Evolutionary conservation across 2,329 filamentous ascomycete genomes (phyloP), one percentile per base, ranked within the genome.

Genomic region (Fusarium albosuccineum): DNA sequence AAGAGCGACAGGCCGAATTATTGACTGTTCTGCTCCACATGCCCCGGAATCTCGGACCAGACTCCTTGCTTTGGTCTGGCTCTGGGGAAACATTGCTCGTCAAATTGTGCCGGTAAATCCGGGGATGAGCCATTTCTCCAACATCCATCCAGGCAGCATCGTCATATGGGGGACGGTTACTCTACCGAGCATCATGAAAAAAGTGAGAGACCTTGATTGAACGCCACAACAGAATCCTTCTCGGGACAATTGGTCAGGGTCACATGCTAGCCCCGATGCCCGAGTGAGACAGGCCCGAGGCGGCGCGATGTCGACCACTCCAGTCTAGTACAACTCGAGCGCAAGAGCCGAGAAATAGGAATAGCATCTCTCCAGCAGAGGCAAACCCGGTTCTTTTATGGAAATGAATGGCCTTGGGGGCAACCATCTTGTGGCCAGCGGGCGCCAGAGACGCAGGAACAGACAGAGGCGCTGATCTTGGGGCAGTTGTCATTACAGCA

Each of bases 381-480:
- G 33, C 44, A 52, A 59, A 63, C 55, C 59, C 50, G 57, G 57
- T 39, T 61, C 22, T 17, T 17, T 48, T 34, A 14, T 26, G 34
- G 36, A 54, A 55, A 55, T 51, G 60, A 55, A 55, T 51, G 34
- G 33, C 34, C 56, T 33, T 48, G 39, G 29, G 29, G 45, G 46
- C 58, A 70, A 57, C 61, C 54, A 57, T 45, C 46, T 64, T 41
- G 40, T 22, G 5, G 22, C 22, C 22, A 14, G 17, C 22, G 56
- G 52, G 52, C 39, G 55, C 52, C 55, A 67, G 39, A 26, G 29
- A 69, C 60, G 66, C 66, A 67, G 66, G 55, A 67, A 67, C 64
- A 34, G 17, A 11, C 26, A 26, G 50, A 59, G 36, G 41, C 49
- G 51, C 16, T 57, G 39, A 53, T 22, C 22, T 22, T 22, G 22